Base-by-base conservation (phyloP, 768 basidiomycete species). In the Leucocoprinus sp. region DNA sequence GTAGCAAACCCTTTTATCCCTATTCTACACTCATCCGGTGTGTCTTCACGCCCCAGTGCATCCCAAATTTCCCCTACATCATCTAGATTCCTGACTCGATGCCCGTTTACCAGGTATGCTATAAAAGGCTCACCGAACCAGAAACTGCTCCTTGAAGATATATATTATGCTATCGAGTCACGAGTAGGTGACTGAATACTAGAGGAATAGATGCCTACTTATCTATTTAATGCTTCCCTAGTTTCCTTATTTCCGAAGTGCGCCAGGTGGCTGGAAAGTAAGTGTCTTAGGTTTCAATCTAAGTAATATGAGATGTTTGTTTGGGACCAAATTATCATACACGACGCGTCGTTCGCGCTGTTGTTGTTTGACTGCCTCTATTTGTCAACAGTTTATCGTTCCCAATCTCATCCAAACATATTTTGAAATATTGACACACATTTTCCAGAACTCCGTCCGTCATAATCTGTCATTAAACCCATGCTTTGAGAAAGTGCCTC, bases 251-350 rank as follows among this genome's bases (percentile, higher is more conserved):
- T 92, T 92, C 67, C 69, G 88, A 63, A 80, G 74, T 22, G 89
- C 89, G 4, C 87, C 88, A 28, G 80, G 81, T 50, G 89, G 89
- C n/a, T 92, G 89, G 89, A 92, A 92, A 72, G 88, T 88, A 57
- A 74, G 81, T 63, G 27, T 42, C 21, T 29, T 46, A 17, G 35
- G 48, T 49, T 17, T 48, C 17, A 23, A 12, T 24, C 23, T 46
- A n/a, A 43, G 33, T 18, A n/a, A 28, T 40, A 46, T 28, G 29
- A 35, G 41, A 40, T 48, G 24, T 29, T 50, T 50, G 36, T 43
- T 52, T 53, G 45, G 29, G 49, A 50, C 51, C 42, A 35, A 37
- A 52, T 53, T 48, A 48, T 53, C 47, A 48, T 51, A 46, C 57
- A 54, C 46, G 48, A 56, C 61, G 63, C 64, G 64, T 57, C 70